Base-by-base conservation (phyloP, 495 filamentous ascomycete species). In the Aspergillus haitiensis region DNA sequence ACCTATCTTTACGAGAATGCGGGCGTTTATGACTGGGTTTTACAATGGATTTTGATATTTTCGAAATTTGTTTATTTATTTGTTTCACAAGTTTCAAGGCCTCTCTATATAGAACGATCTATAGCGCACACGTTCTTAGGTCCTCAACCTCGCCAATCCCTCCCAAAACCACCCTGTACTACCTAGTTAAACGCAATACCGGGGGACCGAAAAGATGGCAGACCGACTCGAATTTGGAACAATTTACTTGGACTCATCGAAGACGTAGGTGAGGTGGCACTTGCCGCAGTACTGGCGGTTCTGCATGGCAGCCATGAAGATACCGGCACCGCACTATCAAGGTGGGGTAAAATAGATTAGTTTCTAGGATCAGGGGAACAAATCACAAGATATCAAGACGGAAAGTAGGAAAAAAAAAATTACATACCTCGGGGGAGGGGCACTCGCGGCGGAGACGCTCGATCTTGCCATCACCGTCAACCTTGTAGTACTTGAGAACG, bases 401-500 rank as follows among this genome's bases (percentile, higher is more conserved):
- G 21, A 27, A 27, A 27, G 1, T 27, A 27, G 1, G 21, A 42
- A 9, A 15, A 74, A 66, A 33, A 21, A 32, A 37, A 51, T 56
- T 69, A 83, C 88, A 82, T 81, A 94, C 92, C 79, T 90, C 90
- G 67, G 93, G 84, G 64, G 86, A 83, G 59, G 95, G 94, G 82
- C 94, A 98, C 85, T 98, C 94, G 78, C 94, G 85, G 73, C 94
- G 86, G 54, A 98, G 88, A 79, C 95, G 95, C 90, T 98, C 94
- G 70, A 98, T 98, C 89, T 98, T 98, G 78, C 94, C 94, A 76
- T 98, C 94, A 70, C 88, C 88, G 75, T 98, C 95, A 67, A 98
- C 94, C 87, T 98, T 98, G 90, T 98, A 98, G 91, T 97, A 98
- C 88, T 98, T 98, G 72, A 98, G 92, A 69, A 98, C 92, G 67